A percentile compares a stretch with the other conserved stretches of the same genome.
These are phyloP conservation scores for Fusarium abutilonis DNA, from an alignment of 2,329 filamentous ascomycete species.

Conservation along the genomic window DNA sequence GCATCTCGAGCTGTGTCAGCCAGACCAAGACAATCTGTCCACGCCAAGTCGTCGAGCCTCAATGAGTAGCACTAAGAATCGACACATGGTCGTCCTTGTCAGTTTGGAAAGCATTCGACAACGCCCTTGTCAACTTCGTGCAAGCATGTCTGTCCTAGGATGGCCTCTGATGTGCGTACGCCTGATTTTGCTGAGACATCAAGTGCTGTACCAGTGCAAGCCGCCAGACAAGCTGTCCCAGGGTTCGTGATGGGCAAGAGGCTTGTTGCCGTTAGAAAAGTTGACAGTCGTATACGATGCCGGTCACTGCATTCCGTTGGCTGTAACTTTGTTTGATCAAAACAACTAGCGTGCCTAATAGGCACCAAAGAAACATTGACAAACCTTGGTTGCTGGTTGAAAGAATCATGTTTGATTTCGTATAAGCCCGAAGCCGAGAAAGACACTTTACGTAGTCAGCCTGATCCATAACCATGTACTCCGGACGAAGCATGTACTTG, in stretches of 20 bases:
- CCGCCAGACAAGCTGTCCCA: constrained; percentile 16
- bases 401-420: constrained; percentile 23
- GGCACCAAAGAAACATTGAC: constrained; percentile 22
- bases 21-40: constrained; percentile 33
- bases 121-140: constrained; percentile 23
- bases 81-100: constrained; percentile 36
- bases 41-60: constrained; percentile 34
- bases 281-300: constrained; percentile 28
- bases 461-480: constrained; percentile 19
- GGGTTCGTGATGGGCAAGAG: constrained; percentile 27
- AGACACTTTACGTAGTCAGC: constrained; percentile 33
- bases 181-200: constrained; percentile 36
- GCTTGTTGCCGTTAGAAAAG: constrained; percentile 38
- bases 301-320: constrained; percentile 33
- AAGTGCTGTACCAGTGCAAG: constrained; percentile 19
- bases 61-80: constrained; percentile 35
- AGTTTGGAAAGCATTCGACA: constrained; percentile 19
- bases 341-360: constrained; percentile 24
- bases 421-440: constrained; percentile 14
- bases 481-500: constrained; percentile 5
- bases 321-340: constrained; percentile 32
- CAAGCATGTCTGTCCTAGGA: constrained; percentile 23
- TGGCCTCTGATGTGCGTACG: constrained; percentile 10
- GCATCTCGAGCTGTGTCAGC: constrained; percentile 38
- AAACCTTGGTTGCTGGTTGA: constrained; percentile 22